Percentiles rank a stretch among this genome's conserved stretches.
Conservation (phyloP, 176 grass and related monocot species). For the Cenchrus americanus region DNA sequence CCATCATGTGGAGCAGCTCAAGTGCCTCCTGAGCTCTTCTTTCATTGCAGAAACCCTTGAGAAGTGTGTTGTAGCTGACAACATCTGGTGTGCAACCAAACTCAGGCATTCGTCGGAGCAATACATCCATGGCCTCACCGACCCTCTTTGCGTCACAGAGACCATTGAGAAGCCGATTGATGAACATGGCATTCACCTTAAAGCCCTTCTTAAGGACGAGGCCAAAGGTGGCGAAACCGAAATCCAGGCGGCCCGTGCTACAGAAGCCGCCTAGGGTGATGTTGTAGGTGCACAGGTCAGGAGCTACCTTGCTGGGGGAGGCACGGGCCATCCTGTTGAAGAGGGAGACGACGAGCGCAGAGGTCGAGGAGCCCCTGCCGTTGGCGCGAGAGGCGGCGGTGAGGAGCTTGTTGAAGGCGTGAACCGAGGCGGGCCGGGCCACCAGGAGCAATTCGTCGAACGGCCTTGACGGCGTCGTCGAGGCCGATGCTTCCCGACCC, state of each 20-base stretch:
- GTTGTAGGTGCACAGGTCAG: fast-evolving
- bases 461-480: background rate
- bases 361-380: background rate
- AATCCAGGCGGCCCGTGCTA: background rate
- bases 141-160: slow-evolving; percentile 39
- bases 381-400: too few relatives aligned
- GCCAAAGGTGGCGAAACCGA: background rate
- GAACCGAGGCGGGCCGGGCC: background rate
- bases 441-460: background rate
- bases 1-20: too few relatives aligned
- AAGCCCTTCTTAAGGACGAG: background rate
- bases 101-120: slow-evolving; percentile 36
- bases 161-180: background rate
- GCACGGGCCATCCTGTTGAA: background rate
- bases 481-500: background rate
- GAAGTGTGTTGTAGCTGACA: too few relatives aligned
- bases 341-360: background rate
- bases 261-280: background rate
- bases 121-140: background rate
- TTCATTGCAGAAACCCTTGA: background rate
- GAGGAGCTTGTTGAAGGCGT: background rate
- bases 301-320: background rate
- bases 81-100: background rate
- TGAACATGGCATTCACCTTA: background rate
- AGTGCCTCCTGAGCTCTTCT: too few relatives aligned